Evolutionary conservation across 371 early-diverging fungal genomes (phyloP), one percentile per base, ranked within the genome.

Genomic region (Syncephalastrum contaminatum): DNA sequence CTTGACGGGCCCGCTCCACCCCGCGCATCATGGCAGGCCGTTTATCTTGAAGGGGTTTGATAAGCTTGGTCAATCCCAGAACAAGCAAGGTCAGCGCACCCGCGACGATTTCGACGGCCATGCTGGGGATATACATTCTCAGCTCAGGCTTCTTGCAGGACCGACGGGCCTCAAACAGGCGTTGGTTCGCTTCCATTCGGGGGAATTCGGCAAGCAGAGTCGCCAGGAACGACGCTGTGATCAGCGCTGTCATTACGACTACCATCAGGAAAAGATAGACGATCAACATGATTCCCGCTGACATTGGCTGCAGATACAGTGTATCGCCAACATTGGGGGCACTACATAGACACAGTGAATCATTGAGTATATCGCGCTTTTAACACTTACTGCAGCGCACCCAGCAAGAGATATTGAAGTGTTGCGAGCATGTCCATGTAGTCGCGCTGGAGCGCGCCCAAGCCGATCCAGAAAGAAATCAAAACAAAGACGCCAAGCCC

Each of bases 321-420:
- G 75, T 77, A 27, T 60, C 62, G 27, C 63, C 67, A 44, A 77
- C 72, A 24, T 60, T 57, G 16, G 78, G 78, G 1, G 78, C 59
- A 60, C 77, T 76, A 54, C 15, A 48, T 14, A 24, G 14, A 22
- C 16, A 15, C 39, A 43, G 8, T 13, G 16, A 45, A 21, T 20
- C 21, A 20, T 39, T 52, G 40, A 0, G 41, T n/a, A 22, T 3
- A 42, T 10, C 3, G 42, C 15, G 15, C 4, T 41, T 15, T 43
- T 6, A 0, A 15, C 13, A 64, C 72, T 72, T 67, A 76, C 77
- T 74, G 75, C 16, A 77, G 54, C n/a, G 74, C 78, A 47, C 72
- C 78, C 10, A 77, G 53, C 4, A 64, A 44, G 16, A 77, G 54
- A 21, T 66, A 54, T 7, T 63, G 63, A n/a, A 77, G 27, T 57